phyloP scores from a whole-genome alignment of 2,329 filamentous ascomycete species.

The Pestalotiopsis sp. region DNA sequence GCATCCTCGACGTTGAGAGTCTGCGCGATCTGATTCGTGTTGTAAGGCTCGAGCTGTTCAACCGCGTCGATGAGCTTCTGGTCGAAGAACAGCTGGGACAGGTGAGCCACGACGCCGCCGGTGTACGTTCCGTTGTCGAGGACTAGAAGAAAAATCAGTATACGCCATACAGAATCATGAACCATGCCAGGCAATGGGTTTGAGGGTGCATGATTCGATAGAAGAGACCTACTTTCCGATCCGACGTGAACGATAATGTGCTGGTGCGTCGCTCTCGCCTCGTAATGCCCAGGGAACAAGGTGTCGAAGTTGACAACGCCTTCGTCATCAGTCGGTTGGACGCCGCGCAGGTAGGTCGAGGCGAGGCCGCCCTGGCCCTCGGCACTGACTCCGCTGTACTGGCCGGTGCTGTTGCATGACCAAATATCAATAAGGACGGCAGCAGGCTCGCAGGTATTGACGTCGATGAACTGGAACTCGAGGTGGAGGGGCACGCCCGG shows the following conservation, averaged over 20 bases:
- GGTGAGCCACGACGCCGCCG: conserved; percentile 40
- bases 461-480: conserved; percentile 49
- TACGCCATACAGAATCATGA: not conserved
- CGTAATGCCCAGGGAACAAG: conserved; percentile 47
- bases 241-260: conserved; percentile 44
- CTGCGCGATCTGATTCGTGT: conserved; percentile 34
- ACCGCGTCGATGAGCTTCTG: conserved; percentile 39
- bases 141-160: conserved; percentile 17
- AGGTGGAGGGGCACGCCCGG: conserved; percentile 44
- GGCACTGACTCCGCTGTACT: conserved; percentile 40
- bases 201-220: not conserved
- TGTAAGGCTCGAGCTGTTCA: conserved; percentile 40
- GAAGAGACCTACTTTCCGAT: conserved; percentile 20
- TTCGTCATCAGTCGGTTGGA: conserved; percentile 47
- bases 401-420: conserved; percentile 49
- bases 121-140: conserved; percentile 40
- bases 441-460: conserved; percentile 44
- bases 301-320: conserved; percentile 53
- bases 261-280: conserved; percentile 43
- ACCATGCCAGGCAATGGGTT: no score
- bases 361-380: conserved; percentile 35
- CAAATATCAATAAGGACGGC: conserved; percentile 46
- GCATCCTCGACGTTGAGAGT: conserved; percentile 31
- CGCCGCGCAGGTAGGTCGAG: conserved; percentile 50
- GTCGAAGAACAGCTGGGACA: conserved; percentile 47